These are phyloP conservation scores for Tarenaya hassleriana DNA, from an alignment of 345 rosid genomes.

Conservation along the genomic window DNA sequence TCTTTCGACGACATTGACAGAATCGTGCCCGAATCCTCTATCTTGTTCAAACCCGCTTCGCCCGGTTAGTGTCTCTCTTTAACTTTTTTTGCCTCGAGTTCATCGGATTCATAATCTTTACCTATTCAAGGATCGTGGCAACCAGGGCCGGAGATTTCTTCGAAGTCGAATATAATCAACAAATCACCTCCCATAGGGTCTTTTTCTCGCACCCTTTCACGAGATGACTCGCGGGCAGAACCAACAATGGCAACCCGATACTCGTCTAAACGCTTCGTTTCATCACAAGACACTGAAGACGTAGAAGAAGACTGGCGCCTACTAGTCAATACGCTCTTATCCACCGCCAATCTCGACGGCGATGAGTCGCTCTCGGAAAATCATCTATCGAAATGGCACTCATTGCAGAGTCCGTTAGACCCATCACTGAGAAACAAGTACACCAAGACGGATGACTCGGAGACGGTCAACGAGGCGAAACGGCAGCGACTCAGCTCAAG, in stretches of 20 bases:
- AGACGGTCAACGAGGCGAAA: slow-evolving; percentile 38
- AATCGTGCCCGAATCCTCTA: slow-evolving; percentile 32
- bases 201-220: slow-evolving; percentile 23
- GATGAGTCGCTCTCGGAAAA: slow-evolving; percentile 28
- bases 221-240: slow-evolving; percentile 16
- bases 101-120: not conserved
- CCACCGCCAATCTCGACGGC: slow-evolving; percentile 49
- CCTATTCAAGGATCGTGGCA: slow-evolving; percentile 2
- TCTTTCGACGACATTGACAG: slow-evolving; percentile 51
- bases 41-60: slow-evolving; percentile 23
- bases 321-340: slow-evolving; percentile 50
- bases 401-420: slow-evolving; percentile 65
- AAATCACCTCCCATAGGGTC: slow-evolving; percentile 34
- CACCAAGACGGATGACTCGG: slow-evolving; percentile 34
- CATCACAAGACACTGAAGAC: slow-evolving; percentile 23
- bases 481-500: slow-evolving; percentile 55
- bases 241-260: slow-evolving; percentile 19
- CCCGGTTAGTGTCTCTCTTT: slow-evolving; percentile 31
- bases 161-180: slow-evolving; percentile 39
- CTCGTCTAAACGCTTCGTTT: slow-evolving; percentile 37
- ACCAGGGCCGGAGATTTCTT: slow-evolving; percentile 34
- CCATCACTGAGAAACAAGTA: slow-evolving; percentile 60
- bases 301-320: slow-evolving; percentile 61
- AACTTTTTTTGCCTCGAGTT: not conserved
- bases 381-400: slow-evolving; percentile 54